Conservation (phyloP, 192 early-diverging fungal genomes). For the Entomortierella chlamydospora region DNA sequence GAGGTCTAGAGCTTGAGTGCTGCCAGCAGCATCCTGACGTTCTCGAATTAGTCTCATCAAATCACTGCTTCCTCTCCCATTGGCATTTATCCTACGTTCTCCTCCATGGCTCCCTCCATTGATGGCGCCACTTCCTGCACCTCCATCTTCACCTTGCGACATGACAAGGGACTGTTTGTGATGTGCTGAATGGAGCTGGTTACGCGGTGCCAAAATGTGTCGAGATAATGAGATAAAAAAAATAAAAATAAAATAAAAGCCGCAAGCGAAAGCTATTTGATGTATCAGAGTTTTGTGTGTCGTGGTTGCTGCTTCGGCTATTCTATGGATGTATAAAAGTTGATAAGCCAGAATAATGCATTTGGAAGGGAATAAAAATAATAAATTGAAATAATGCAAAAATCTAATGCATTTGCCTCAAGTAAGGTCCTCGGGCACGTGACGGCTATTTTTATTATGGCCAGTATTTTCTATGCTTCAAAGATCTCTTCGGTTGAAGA, state of each 20-base stretch:
- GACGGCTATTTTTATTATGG: neutral
- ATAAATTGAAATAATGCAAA: neutral
- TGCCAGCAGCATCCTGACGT: slow-evolving; percentile 44
- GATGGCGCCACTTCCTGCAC: neutral
- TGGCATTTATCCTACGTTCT: slow-evolving; percentile 1
- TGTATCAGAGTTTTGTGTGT: no score
- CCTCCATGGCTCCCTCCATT: slow-evolving; percentile 10
- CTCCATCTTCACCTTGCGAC: slow-evolving; percentile 42
- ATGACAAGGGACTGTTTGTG: slow-evolving; percentile 7
- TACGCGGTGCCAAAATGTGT: neutral
- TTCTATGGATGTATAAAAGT: neutral
- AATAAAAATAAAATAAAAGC: no score
- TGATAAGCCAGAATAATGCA: neutral
- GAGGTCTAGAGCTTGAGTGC: slow-evolving; percentile 52
- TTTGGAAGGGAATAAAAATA: neutral
- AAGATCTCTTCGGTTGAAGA: neutral
- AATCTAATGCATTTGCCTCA: neutral
- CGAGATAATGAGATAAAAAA: neutral
- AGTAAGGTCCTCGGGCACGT: neutral
- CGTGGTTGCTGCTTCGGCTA: no score
- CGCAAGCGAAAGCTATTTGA: no score
- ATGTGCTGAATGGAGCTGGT: neutral
- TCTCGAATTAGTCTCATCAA: slow-evolving; percentile 35
- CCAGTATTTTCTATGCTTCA: no score
- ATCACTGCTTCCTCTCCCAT: neutral